Evolutionary conservation across 148 eudicot genomes (phyloP).

Genomic region (Cornus suecica): DNA sequence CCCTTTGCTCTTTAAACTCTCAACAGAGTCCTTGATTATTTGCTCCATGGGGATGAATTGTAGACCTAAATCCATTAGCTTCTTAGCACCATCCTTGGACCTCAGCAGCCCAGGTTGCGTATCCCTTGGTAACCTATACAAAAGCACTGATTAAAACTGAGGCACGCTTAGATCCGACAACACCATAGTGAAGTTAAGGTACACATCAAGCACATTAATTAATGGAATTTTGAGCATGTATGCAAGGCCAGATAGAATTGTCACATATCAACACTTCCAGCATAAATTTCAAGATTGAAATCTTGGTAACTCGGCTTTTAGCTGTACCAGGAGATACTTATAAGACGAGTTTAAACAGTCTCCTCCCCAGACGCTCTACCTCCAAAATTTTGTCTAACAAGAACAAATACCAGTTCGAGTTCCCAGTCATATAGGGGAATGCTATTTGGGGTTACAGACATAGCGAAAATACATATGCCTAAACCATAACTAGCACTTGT

Average conservation of each 20-base stretch:
- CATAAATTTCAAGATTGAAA: neutral
- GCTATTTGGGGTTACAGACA: neutral
- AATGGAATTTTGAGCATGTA: no score
- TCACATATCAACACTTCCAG: neutral
- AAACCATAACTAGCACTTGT: neutral
- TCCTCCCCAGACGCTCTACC: neutral
- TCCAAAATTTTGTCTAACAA: neutral
- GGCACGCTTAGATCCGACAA: neutral
- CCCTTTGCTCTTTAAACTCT: slow-evolving; percentile 78
- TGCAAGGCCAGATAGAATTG: neutral
- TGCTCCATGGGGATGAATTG: slow-evolving; percentile 73
- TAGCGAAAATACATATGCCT: neutral
- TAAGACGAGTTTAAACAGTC: neutral
- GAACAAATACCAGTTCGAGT: neutral
- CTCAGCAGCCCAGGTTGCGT: slow-evolving; percentile 82
- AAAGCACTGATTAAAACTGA: neutral
- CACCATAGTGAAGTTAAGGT: neutral
- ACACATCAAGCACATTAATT: neutral
- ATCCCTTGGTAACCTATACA: slow-evolving; percentile 73
- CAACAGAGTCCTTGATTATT: slow-evolving; percentile 74
- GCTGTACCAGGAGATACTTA: neutral
- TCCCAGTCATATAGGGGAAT: neutral
- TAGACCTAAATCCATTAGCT: slow-evolving; percentile 82
- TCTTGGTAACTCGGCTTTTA: neutral
- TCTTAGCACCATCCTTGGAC: slow-evolving; percentile 56